Evolutionary conservation across 176 grass and related monocot species (phyloP).

Genomic region (Bolboschoenus planiculmis): DNA sequence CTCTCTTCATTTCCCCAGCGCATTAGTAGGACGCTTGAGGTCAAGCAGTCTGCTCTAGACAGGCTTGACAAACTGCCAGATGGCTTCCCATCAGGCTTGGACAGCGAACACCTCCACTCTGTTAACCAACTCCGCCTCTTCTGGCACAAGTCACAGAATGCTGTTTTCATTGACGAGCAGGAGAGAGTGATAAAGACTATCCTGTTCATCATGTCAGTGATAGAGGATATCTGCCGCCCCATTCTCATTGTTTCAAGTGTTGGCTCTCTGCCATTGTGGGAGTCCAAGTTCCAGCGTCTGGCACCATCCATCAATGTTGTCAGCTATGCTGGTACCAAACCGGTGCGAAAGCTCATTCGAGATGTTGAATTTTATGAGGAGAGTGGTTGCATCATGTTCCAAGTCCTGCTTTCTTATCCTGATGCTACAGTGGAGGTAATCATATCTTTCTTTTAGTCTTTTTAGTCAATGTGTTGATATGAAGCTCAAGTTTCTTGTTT

Average conservation of each 20-base stretch:
- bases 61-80: constrained; percentile 56
- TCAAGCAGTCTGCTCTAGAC: constrained; percentile 32
- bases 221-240: constrained; percentile 45
- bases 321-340: constrained; percentile 62
- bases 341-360: constrained; percentile 54
- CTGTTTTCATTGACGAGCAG: constrained; percentile 68
- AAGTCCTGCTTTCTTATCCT: constrained; percentile 76
- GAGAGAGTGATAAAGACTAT: constrained; percentile 82
- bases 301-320: constrained; percentile 69
- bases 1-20: constrained; percentile 35
- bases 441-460: constrained; percentile 7
- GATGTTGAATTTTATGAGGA: constrained; percentile 66
- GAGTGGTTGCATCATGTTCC: constrained; percentile 56
- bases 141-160: constrained; percentile 70
- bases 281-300: constrained; percentile 63
- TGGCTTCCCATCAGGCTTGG: constrained; percentile 50
- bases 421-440: constrained; percentile 72
- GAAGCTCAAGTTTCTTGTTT: neutral
- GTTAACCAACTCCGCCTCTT: constrained; percentile 62
- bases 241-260: constrained; percentile 62
- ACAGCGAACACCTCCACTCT: constrained; percentile 53
- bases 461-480: neutral
- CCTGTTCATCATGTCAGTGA: constrained; percentile 51
- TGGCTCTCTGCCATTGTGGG: constrained; percentile 62
- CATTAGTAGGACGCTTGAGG: constrained; percentile 41